These are phyloP conservation scores for Persicaria tinctoria DNA, from an alignment of 148 eudicot genomes.

Conservation along the genomic window DNA sequence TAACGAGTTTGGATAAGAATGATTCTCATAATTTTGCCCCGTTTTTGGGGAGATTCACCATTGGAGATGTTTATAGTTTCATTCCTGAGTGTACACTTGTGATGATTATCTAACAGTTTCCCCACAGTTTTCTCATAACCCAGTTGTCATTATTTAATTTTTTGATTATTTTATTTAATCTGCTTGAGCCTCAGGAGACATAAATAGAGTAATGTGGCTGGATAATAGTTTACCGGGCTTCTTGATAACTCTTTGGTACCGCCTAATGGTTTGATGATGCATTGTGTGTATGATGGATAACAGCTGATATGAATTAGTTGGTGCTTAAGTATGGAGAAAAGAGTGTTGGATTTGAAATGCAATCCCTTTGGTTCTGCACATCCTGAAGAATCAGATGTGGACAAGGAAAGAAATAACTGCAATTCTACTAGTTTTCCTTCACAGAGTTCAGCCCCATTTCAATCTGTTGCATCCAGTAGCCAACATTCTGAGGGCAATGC, in stretches of 20 bases:
- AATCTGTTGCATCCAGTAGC: constrained; percentile 32
- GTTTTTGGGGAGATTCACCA: not conserved
- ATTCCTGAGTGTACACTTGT: not conserved
- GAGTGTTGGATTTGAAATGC: constrained; percentile 26
- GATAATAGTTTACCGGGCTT: not conserved
- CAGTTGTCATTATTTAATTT: not conserved
- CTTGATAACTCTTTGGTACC: not conserved
- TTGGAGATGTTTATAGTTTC: not conserved
- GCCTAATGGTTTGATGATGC: not conserved
- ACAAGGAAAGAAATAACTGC: constrained; percentile 37
- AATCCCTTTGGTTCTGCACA: constrained; percentile 32
- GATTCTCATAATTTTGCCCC: not conserved
- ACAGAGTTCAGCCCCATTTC: constrained; percentile 28
- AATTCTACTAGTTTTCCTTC: constrained; percentile 18
- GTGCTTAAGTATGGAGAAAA: constrained; percentile 23
- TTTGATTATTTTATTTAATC: not conserved
- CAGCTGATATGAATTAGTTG: constrained; percentile 10
- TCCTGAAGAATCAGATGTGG: constrained; percentile 46
- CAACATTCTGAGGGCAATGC: constrained; percentile 54
- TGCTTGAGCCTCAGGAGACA: constrained; percentile 8
- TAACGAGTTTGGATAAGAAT: not conserved
- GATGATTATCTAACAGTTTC: not conserved
- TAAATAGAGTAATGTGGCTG: not conserved
- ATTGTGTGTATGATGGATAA: not conserved
- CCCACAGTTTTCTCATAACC: not conserved